Evolutionary conservation across 306 rosid genomes (phyloP).

Genomic region (Castanea crenata): DNA sequence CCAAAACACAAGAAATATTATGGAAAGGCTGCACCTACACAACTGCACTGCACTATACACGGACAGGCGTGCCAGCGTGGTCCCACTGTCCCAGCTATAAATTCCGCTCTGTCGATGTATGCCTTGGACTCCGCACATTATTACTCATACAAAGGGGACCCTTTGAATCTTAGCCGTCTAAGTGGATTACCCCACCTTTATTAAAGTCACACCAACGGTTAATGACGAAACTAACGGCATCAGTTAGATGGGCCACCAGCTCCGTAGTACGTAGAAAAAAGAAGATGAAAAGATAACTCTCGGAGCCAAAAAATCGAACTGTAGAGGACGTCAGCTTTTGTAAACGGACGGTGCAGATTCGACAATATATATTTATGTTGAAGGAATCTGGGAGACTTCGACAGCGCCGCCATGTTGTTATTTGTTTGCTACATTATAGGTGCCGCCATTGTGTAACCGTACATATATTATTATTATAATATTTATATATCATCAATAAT

Average conservation of each 20-base stretch:
- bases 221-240: neutral
- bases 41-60: too few relatives aligned
- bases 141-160: neutral
- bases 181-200: neutral
- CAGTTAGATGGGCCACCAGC: neutral
- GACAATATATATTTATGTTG: neutral
- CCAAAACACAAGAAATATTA: neutral
- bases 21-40: neutral
- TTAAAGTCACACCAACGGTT: neutral
- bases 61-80: too few relatives aligned
- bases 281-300: neutral
- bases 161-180: neutral
- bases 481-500: too few relatives aligned
- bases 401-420: constrained; percentile 35
- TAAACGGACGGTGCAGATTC: constrained; percentile 12
- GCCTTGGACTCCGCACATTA: neutral
- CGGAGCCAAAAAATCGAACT: neutral
- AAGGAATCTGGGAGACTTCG: constrained; percentile 21
- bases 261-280: neutral
- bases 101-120: neutral
- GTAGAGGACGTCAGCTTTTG: neutral
- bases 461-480: too few relatives aligned
- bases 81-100: neutral
- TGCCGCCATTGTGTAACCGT: neutral
- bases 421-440: neutral